phyloP scores from a whole-genome alignment of 148 eudicot genomes.

The Amaranthus palmeri region DNA sequence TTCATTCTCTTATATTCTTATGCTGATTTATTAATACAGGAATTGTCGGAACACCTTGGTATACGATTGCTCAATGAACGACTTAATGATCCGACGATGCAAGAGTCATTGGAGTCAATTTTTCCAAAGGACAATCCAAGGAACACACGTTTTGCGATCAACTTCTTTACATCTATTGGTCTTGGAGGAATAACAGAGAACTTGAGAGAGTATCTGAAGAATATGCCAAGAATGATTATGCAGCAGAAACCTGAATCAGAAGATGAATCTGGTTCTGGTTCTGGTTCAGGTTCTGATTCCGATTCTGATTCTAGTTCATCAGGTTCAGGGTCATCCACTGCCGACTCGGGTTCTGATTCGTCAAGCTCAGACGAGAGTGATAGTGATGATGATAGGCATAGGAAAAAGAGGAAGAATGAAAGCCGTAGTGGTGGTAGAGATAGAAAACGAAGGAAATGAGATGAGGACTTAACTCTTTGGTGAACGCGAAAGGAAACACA shows the following conservation, averaged over 20 bases:
- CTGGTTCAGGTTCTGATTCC: conserved; percentile 25
- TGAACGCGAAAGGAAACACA: neutral
- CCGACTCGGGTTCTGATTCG: conserved; percentile 41
- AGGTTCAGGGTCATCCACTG: conserved; percentile 33
- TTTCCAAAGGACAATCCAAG: conserved; percentile 80
- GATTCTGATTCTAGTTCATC: conserved; percentile 29
- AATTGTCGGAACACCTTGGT: conserved; percentile 78
- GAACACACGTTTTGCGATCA: conserved; percentile 73
- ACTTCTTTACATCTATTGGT: conserved; percentile 86
- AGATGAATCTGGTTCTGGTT: conserved; percentile 35
- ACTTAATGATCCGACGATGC: conserved; percentile 68
- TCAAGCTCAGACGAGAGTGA: conserved; percentile 52
- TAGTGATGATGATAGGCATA: conserved; percentile 31
- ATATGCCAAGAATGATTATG: conserved; percentile 90
- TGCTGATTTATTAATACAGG: conserved; percentile 40
- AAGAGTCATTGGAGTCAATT: conserved; percentile 70
- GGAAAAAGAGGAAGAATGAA: conserved; percentile 46
- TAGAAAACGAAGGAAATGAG: conserved; percentile 13
- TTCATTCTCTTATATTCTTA: neutral
- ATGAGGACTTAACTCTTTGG: neutral
- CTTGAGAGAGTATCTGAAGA: conserved; percentile 72
- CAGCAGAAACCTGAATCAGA: conserved; percentile 70
- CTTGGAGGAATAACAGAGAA: conserved; percentile 92
- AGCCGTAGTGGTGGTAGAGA: conserved; percentile 17
- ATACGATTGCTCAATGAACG: conserved; percentile 77